Percentiles rank a stretch among this genome's conserved stretches.
These are phyloP conservation scores for Pulveroboletus frians DNA, from an alignment of 768 basidiomycete species.

Conservation along the genomic window DNA sequence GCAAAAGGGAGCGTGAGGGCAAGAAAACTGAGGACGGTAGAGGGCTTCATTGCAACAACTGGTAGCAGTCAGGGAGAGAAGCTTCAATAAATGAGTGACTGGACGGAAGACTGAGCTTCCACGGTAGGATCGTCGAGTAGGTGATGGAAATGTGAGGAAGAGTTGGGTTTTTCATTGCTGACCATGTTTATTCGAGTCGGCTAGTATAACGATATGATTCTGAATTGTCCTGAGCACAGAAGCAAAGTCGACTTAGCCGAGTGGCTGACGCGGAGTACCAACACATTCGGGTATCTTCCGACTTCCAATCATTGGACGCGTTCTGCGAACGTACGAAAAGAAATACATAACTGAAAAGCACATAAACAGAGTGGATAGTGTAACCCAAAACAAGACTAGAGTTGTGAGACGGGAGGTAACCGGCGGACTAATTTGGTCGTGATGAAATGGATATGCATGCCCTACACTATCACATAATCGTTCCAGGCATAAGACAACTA, in stretches of 20 bases:
- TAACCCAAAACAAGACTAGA: conserved; percentile 31
- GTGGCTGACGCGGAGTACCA: neutral
- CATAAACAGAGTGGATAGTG: conserved; percentile 34
- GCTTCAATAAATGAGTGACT: conserved; percentile 21
- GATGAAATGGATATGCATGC: conserved; percentile 12
- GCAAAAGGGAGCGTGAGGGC: conserved; percentile 33
- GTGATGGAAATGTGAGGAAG: conserved; percentile 1
- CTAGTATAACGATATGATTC: conserved; percentile 12
- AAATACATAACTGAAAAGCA: conserved; percentile 37
- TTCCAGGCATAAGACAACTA: conserved; percentile 25
- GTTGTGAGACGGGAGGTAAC: conserved; percentile 17
- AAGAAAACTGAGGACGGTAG: conserved; percentile 32
- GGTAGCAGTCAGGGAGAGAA: neutral
- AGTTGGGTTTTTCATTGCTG: neutral
- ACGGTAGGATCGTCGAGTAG: neutral
- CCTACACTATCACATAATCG: conserved; percentile 10
- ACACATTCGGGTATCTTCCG: conserved; percentile 10
- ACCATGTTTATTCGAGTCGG: conserved; percentile 19
- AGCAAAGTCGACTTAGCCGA: neutral
- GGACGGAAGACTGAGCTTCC: conserved; percentile 10
- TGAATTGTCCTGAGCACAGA: neutral
- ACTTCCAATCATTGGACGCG: conserved; percentile 17
- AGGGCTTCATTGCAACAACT: conserved; percentile 18
- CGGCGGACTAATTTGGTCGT: conserved; percentile 3
- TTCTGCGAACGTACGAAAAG: conserved; percentile 25